Percentiles rank a stretch among this genome's conserved stretches.
Conservation (phyloP, 495 filamentous ascomycete genomes). For the Neurospora sp. region DNA sequence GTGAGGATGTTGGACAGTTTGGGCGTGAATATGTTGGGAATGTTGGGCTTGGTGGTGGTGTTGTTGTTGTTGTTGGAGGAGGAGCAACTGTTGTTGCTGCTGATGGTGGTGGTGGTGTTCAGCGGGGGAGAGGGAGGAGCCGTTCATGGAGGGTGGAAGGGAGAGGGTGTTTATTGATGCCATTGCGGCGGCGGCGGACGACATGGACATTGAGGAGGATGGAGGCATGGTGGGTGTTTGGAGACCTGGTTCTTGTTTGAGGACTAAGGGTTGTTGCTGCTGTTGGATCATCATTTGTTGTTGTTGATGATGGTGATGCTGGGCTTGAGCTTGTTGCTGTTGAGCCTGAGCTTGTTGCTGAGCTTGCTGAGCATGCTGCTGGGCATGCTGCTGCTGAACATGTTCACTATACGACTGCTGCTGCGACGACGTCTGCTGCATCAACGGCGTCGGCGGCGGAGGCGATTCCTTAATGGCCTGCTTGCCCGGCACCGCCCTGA, state of each 20-base stretch:
- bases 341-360: constrained; percentile 9
- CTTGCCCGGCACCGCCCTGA: constrained; percentile 23
- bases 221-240: background rate
- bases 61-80: background rate
- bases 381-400: background rate
- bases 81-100: background rate
- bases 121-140: background rate
- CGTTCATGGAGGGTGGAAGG: background rate
- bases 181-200: background rate
- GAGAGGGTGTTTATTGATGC: background rate
- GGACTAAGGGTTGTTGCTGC: background rate
- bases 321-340: background rate
- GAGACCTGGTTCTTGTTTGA: constrained; percentile 2
- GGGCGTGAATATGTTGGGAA: background rate
- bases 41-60: background rate
- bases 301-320: constrained; percentile 9
- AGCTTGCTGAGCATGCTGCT: background rate
- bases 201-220: background rate
- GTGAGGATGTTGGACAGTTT: background rate
- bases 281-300: constrained; percentile 1
- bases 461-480: constrained; percentile 31
- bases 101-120: background rate
- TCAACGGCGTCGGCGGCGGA: constrained; percentile 4
- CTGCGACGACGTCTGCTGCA: background rate
- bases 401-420: background rate